Base-by-base conservation (phyloP, 352 stramenopile genomes). In the Chrysophaeum taylorii region DNA sequence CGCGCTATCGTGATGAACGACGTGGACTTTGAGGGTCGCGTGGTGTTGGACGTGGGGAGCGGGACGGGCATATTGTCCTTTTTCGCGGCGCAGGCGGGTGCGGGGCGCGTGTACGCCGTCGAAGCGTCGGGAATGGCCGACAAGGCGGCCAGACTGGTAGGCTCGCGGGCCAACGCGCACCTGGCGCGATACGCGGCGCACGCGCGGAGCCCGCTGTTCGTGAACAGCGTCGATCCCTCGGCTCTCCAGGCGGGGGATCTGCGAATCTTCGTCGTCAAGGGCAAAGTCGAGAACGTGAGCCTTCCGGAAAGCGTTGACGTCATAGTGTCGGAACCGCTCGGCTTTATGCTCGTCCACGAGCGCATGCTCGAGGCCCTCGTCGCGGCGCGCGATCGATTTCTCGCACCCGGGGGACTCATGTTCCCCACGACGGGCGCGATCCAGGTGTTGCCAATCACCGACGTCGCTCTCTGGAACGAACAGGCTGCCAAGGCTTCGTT, bases 291-390 rank as follows among this genome's bases (percentile, higher is more conserved):
- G 77, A 87, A 94, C 12, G 85, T 97, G 27, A 73, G 89, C 72
- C 78, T 97, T 33, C 91, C 91, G 0, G 90, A 97, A 68, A 86
- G 85, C 64, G 92, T 97, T 16, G 92, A 98, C 74, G 81, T 97
- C 39, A 92, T 98, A 53, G 84, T 98, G 41, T 96, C 89, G 0
- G 92, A 98, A 79, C 92, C 92, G 69, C 97, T 98, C 83, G 54
- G 74, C 36, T 96, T 96, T 71, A 91, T 94, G 70, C 87, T 97
- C 38, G 88, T 97, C 45, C 90, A 97, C 78, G 91, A 96, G 71
- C 86, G 90, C 64, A 97, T 96, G 91, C 84, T 96, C 45, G 89
- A 96, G 77, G 92, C 82, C 33, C 96, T 92, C 74, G 87, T 96
- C 4, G 72, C 78, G 21, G 92, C 89, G 0, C 81, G 92, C 4